A percentile compares a stretch with the other conserved stretches of the same genome.
Evolutionary conservation across 306 rosid genomes (phyloP).

Genomic region (Casuarina cunninghamiana): DNA sequence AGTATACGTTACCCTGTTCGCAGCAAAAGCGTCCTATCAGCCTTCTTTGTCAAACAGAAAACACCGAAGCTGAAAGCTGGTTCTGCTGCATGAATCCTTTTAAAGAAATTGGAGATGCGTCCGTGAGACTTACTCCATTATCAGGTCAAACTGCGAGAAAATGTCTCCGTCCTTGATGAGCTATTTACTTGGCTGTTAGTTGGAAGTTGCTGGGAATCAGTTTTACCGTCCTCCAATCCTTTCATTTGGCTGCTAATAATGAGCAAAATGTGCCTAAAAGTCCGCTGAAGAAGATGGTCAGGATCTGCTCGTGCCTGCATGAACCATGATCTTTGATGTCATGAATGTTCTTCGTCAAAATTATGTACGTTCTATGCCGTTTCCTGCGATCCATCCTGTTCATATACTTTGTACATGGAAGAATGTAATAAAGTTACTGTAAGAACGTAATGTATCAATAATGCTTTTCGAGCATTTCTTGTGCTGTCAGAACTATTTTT

Average conservation of each 20-base stretch:
- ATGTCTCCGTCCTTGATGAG: slow-evolving; percentile 19
- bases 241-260: slow-evolving; percentile 42
- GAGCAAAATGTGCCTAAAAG: slow-evolving; percentile 35
- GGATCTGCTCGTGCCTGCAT: slow-evolving; percentile 23
- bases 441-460: background rate
- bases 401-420: background rate
- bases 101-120: slow-evolving; percentile 14
- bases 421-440: background rate
- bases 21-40: slow-evolving; percentile 84
- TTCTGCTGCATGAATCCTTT: slow-evolving; percentile 42
- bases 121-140: slow-evolving; percentile 21
- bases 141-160: slow-evolving; percentile 25
- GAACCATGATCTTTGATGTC: background rate
- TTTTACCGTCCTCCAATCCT: slow-evolving; percentile 21
- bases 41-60: slow-evolving; percentile 77
- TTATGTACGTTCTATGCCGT: background rate
- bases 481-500: background rate
- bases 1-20: slow-evolving; percentile 53
- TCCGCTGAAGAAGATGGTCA: slow-evolving; percentile 22
- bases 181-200: slow-evolving; percentile 14
- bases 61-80: slow-evolving; percentile 50
- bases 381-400: background rate
- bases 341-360: slow-evolving; percentile 15
- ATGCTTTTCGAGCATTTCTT: background rate
- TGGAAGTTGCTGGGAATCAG: slow-evolving; percentile 21